Evolutionary conservation across 768 basidiomycete genomes (phyloP), one percentile per base, ranked within the genome.

Genomic region (Suillus luteus): DNA sequence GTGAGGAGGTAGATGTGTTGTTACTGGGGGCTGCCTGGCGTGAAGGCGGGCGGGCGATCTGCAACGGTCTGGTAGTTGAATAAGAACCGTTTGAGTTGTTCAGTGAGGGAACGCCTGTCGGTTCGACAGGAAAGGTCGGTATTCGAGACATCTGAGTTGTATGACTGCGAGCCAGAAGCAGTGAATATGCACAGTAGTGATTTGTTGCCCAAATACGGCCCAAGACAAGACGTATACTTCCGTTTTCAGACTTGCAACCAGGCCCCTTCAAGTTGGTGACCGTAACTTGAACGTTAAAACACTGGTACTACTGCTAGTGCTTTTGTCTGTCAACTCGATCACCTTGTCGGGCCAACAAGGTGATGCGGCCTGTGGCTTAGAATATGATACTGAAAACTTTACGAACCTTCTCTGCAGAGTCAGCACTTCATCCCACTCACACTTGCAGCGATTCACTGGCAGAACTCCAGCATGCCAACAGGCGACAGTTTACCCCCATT

Each of bases 11-110:
- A 51, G 75, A 70, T 41, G 79, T 67, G 64, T 72, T 67, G 72
- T 79, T 84, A 69, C 76, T 80, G 62, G 85, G 84, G 40, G 85
- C 86, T 49, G 80, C 81, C 33, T 86, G 84, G 64, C 82, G 79
- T 58, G 85, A 82, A 31, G 82, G 77, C 15, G 83, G 79, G 51
- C 87, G 83, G 61, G 80, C 79, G 69, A 90, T 85, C 69, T 89
- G 87, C 17, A 89, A 77, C 10, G 89, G 90, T 62, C 84, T 75
- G 19, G 82, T 86, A 17, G 74, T 67, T 11, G 80, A 76, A 40
- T 73, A 69, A 67, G 77, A 77, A 33, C 77, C 75, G 66, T 76
- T 76, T 64, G 78, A 77, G 67, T 78, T 78, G 7, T 78, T 75
- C 49, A 78, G 68, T 52, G 85, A 80, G 59, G 85, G 80, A 43